These are phyloP conservation scores for Hypoxylon intermedium DNA, from an alignment of 495 filamentous ascomycete genomes.

Conservation along the genomic window DNA sequence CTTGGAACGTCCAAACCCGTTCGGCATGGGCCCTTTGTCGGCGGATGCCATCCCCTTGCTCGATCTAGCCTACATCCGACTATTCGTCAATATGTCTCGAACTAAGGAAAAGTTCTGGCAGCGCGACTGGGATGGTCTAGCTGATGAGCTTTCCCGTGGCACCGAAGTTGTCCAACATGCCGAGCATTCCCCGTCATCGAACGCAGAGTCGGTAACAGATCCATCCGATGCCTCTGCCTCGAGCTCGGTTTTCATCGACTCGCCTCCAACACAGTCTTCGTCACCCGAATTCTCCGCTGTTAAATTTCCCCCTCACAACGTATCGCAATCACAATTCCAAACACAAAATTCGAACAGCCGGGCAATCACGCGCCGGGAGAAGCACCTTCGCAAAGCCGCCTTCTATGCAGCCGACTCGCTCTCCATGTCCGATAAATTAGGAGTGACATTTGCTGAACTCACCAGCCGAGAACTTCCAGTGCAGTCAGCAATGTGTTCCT, in stretches of 20 bases:
- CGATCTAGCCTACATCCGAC: slow-evolving; percentile 89
- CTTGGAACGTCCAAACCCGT: slow-evolving; percentile 87
- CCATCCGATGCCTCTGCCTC: slow-evolving; percentile 57
- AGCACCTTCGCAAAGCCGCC: slow-evolving; percentile 89
- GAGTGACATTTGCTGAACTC: slow-evolving; percentile 85
- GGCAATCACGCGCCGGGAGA: slow-evolving; percentile 67
- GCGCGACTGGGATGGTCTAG: slow-evolving; percentile 91
- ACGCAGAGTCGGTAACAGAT: slow-evolving; percentile 60
- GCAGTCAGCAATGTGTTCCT: slow-evolving; percentile 89
- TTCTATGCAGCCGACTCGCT: slow-evolving; percentile 95
- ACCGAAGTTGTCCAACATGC: slow-evolving; percentile 76
- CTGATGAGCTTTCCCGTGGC: slow-evolving; percentile 85
- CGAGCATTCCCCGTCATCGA: slow-evolving; percentile 66
- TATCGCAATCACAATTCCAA: slow-evolving; percentile 32
- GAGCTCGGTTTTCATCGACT: slow-evolving; percentile 60
- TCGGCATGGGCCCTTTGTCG: slow-evolving; percentile 84
- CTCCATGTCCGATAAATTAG: slow-evolving; percentile 85
- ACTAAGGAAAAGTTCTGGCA: slow-evolving; percentile 96
- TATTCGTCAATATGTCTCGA: slow-evolving; percentile 90
- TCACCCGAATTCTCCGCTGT: slow-evolving; percentile 56
- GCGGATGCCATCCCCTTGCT: slow-evolving; percentile 95
- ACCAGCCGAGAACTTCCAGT: slow-evolving; percentile 89
- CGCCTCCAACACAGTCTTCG: slow-evolving; percentile 61
- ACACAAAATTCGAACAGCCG: slow-evolving; percentile 40
- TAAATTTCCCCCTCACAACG: slow-evolving; percentile 43